Conservation (phyloP, 805 yeast genomes). For the Kuraishia capsulata region DNA sequence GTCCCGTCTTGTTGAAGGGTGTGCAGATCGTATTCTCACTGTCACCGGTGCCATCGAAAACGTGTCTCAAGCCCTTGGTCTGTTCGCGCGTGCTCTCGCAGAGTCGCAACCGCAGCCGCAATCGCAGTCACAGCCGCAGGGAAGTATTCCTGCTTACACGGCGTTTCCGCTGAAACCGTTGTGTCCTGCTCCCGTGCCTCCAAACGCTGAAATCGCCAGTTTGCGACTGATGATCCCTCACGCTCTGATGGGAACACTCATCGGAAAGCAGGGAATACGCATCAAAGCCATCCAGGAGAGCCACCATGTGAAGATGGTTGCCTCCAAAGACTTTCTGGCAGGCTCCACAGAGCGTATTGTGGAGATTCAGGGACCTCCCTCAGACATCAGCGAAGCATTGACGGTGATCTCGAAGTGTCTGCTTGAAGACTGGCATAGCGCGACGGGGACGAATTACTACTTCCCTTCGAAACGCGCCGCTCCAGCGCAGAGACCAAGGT, state of each 20-base stretch:
- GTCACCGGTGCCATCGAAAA: constrained; percentile 66
- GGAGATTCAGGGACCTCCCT: constrained; percentile 76
- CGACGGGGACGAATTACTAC: constrained; percentile 57
- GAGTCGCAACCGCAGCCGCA: constrained; percentile 26
- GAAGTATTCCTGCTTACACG: constrained; percentile 28
- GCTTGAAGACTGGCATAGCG: constrained; percentile 63
- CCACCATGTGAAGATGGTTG: constrained; percentile 71
- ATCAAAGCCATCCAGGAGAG: constrained; percentile 71
- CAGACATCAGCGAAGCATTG: constrained; percentile 47
- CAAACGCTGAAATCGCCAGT: constrained; percentile 42
- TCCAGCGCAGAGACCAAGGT: not conserved
- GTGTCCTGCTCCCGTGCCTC: constrained; percentile 41
- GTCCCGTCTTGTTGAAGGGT: constrained; percentile 69
- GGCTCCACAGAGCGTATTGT: constrained; percentile 80
- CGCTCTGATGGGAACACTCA: constrained; percentile 80
- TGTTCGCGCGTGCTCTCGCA: constrained; percentile 58
- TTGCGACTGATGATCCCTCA: constrained; percentile 73
- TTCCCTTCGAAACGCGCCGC: constrained; percentile 31
- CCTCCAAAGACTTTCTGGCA: constrained; percentile 75
- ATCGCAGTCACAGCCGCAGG: no score
- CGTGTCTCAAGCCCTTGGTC: constrained; percentile 60
- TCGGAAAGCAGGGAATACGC: constrained; percentile 75
- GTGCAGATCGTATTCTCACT: constrained; percentile 75
- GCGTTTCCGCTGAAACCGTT: constrained; percentile 55
- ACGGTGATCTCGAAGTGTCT: constrained; percentile 59